Evolutionary conservation across 208 protist genomes (phyloP).

Genomic region (Leishmania turanica): DNA sequence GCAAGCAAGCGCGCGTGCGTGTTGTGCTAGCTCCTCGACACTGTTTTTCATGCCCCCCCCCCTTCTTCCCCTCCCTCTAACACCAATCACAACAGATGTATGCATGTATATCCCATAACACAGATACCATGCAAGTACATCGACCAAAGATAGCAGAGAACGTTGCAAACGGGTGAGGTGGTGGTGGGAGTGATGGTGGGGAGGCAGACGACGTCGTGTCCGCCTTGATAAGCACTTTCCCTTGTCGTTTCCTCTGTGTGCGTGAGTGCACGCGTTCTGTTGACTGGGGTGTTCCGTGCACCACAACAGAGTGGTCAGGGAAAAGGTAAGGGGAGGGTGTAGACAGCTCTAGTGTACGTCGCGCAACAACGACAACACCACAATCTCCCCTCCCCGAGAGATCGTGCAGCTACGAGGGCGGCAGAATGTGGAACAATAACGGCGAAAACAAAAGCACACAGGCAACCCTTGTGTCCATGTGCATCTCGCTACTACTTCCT

Average conservation of each 20-base stretch:
- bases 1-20: neutral
- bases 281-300: neutral
- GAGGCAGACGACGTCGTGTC: too few relatives aligned
- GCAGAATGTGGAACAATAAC: slow-evolving; percentile 1
- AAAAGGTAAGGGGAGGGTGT: neutral
- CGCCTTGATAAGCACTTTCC: neutral
- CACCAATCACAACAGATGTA: too few relatives aligned
- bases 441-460: neutral
- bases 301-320: neutral
- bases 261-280: neutral
- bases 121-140: too few relatives aligned
- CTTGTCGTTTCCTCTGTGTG: neutral
- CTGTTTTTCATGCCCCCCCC: neutral
- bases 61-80: too few relatives aligned
- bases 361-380: neutral
- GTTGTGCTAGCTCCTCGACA: neutral
- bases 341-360: neutral
- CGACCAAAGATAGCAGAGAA: neutral
- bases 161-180: too few relatives aligned
- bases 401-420: neutral
- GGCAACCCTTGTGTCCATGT: neutral
- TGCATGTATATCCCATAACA: too few relatives aligned
- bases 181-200: too few relatives aligned
- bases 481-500: neutral
- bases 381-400: neutral